phyloP scores from a whole-genome alignment of 495 filamentous ascomycete genomes.

The Pyrenopolyporus hunteri region DNA sequence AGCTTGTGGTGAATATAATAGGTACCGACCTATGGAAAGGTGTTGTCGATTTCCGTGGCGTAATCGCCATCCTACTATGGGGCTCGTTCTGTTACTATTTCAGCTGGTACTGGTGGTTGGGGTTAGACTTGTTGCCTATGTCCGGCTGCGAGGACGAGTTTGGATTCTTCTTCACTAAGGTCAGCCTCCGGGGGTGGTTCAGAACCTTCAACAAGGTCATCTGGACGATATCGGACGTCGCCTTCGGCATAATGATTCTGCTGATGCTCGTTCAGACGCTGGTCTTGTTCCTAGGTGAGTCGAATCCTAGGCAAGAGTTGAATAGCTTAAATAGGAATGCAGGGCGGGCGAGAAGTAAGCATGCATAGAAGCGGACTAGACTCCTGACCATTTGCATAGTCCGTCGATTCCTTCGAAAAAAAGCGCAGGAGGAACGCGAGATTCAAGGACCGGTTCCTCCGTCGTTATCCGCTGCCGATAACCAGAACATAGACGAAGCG shows the following conservation, averaged over 20 bases:
- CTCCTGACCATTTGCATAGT: not conserved
- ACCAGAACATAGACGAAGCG: not conserved
- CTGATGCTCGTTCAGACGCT: not conserved
- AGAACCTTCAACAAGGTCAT: constrained; percentile 35
- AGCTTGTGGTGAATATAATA: constrained; percentile 8
- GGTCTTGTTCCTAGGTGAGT: not conserved
- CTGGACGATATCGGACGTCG: constrained; percentile 8
- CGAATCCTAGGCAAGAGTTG: not conserved
- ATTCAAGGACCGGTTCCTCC: not conserved
- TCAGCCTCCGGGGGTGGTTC: constrained; percentile 34
- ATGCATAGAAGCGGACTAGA: not conserved
- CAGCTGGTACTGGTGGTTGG: constrained; percentile 34
- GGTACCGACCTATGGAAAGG: not conserved
- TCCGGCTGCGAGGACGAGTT: constrained; percentile 20
- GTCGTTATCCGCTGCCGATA: not conserved
- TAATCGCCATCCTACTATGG: constrained; percentile 2
- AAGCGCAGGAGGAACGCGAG: not conserved
- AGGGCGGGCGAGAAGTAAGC: too few species aligned
- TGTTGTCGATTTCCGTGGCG: not conserved
- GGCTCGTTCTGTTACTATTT: constrained; percentile 9
- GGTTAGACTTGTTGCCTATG: constrained; percentile 22
- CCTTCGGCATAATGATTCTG: not conserved
- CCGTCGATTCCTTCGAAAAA: not conserved
- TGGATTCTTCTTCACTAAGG: constrained; percentile 34
- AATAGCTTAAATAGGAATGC: not conserved